These are phyloP conservation scores for Exophiala calicioides DNA, from an alignment of 2,329 filamentous ascomycete species.

Conservation along the genomic window DNA sequence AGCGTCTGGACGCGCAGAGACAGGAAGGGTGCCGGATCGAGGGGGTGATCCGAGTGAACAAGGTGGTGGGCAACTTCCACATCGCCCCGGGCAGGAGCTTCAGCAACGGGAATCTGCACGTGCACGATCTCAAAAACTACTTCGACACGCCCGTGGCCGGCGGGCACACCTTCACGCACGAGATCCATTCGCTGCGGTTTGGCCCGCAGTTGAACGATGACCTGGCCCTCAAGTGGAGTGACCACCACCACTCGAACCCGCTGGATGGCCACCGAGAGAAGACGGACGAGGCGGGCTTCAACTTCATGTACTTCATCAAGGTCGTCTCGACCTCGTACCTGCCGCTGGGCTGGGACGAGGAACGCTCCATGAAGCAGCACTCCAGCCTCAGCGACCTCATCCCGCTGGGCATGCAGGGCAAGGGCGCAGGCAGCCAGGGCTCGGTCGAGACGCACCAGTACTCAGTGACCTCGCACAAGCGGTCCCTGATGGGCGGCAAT, in stretches of 20 bases:
- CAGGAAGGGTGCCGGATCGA: slow-evolving; percentile 93
- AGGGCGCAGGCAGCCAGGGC: slow-evolving; percentile 65
- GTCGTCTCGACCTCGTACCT: slow-evolving; percentile 95
- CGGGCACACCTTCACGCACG: slow-evolving; percentile 84
- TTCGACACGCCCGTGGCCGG: slow-evolving; percentile 69
- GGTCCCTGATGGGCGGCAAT: slow-evolving; percentile 78
- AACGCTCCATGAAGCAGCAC: slow-evolving; percentile 43
- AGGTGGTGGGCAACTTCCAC: slow-evolving; percentile 98
- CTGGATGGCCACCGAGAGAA: slow-evolving; percentile 77
- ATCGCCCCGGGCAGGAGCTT: slow-evolving; percentile 94
- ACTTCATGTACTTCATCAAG: slow-evolving; percentile 99
- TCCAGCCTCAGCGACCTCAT: slow-evolving; percentile 53
- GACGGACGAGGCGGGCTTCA: slow-evolving; percentile 80
- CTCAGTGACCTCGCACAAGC: slow-evolving; percentile 94
- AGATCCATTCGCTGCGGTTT: slow-evolving; percentile 85
- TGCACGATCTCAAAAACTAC: slow-evolving; percentile 97
- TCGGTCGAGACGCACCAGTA: slow-evolving; percentile 98
- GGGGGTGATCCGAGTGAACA: slow-evolving; percentile 90
- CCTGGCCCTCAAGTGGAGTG: slow-evolving; percentile 73
- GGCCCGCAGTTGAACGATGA: slow-evolving; percentile 84
- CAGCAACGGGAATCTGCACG: slow-evolving; percentile 94
- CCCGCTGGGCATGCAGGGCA: slow-evolving; percentile 69
- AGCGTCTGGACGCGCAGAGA: slow-evolving; percentile 83
- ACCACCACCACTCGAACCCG: slow-evolving; percentile 83
- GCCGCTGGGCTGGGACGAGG: slow-evolving; percentile 81